Percentiles rank a stretch among this genome's conserved stretches.
Conservation (phyloP, 371 early-diverging fungal genomes). For the Fennellomyces sp. region DNA sequence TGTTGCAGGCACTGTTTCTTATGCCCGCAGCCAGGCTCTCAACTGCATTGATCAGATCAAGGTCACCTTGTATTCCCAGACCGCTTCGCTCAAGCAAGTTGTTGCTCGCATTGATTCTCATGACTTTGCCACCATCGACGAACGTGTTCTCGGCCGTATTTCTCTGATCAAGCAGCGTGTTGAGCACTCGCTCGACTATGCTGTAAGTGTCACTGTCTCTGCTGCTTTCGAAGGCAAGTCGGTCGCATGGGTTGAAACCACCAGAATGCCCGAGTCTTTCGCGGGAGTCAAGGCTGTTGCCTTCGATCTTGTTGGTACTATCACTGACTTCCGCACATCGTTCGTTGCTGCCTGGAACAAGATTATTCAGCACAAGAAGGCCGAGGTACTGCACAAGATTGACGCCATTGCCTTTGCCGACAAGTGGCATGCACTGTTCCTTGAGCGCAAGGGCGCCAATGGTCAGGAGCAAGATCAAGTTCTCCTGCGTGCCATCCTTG, state of each 20-base stretch:
- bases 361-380: slow-evolving; percentile 18
- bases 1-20: slow-evolving; percentile 5
- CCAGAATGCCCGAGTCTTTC: slow-evolving; percentile 34
- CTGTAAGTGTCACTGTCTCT: slow-evolving; percentile 26
- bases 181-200: slow-evolving; percentile 20
- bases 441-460: slow-evolving; percentile 26
- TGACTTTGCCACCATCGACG: slow-evolving; percentile 8
- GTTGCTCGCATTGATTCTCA: slow-evolving; percentile 11
- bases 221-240: slow-evolving; percentile 44
- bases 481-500: slow-evolving; percentile 24
- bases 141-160: slow-evolving; percentile 17
- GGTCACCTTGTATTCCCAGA: slow-evolving; percentile 22
- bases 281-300: slow-evolving; percentile 35
- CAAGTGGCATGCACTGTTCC: slow-evolving; percentile 31
- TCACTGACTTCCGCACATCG: slow-evolving; percentile 32
- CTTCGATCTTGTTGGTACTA: slow-evolving; percentile 41
- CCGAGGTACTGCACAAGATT: slow-evolving; percentile 17
- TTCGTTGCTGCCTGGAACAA: slow-evolving; percentile 24
- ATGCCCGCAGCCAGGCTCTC: slow-evolving; percentile 32
- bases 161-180: slow-evolving; percentile 28
- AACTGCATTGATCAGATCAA: slow-evolving; percentile 31
- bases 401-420: slow-evolving; percentile 23
- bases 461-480: slow-evolving; percentile 22
- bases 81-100: slow-evolving; percentile 23
- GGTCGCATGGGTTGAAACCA: slow-evolving; percentile 39